Conservation (phyloP, 768 basidiomycete genomes). For the Cubamyces lactineus region DNA sequence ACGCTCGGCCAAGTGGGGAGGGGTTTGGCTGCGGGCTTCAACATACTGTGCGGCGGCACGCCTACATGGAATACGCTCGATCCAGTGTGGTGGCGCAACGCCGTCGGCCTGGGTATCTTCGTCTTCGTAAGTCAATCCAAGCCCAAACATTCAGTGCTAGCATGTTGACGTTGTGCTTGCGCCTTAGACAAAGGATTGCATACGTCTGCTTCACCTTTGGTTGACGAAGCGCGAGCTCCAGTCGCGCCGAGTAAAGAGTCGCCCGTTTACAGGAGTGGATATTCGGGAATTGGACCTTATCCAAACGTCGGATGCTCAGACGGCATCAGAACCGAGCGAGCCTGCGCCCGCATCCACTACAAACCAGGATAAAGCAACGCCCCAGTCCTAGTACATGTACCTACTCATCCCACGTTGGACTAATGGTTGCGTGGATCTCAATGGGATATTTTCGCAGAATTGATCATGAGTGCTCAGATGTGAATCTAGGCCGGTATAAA, state of each 20-base stretch:
- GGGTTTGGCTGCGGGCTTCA: slow-evolving; percentile 43
- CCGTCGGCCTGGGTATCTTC: slow-evolving; percentile 69
- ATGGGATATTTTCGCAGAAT: no score
- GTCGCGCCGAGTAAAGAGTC: slow-evolving; percentile 66
- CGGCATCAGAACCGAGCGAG: no score
- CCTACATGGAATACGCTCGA: slow-evolving; percentile 68
- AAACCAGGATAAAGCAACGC: no score
- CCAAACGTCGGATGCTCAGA: not conserved
- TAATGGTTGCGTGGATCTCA: no score
- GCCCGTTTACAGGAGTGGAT: slow-evolving; percentile 77
- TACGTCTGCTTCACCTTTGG: slow-evolving; percentile 69
- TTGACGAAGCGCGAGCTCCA: slow-evolving; percentile 73
- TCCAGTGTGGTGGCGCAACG: slow-evolving; percentile 82
- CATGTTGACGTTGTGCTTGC: not conserved
- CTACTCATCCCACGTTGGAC: no score
- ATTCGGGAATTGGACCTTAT: slow-evolving; percentile 66
- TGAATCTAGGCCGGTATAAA: no score
- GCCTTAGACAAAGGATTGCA: slow-evolving; percentile 65
- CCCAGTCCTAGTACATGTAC: no score
- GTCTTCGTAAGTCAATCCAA: slow-evolving; percentile 51
- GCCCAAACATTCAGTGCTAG: not conserved
- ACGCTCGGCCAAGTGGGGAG: slow-evolving; percentile 32
- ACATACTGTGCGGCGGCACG: slow-evolving; percentile 57
- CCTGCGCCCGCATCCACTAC: no score
- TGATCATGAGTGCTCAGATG: no score